Evolutionary conservation across 805 yeast genomes (phyloP).

Genomic region (Kodamaea lidongshanica): DNA sequence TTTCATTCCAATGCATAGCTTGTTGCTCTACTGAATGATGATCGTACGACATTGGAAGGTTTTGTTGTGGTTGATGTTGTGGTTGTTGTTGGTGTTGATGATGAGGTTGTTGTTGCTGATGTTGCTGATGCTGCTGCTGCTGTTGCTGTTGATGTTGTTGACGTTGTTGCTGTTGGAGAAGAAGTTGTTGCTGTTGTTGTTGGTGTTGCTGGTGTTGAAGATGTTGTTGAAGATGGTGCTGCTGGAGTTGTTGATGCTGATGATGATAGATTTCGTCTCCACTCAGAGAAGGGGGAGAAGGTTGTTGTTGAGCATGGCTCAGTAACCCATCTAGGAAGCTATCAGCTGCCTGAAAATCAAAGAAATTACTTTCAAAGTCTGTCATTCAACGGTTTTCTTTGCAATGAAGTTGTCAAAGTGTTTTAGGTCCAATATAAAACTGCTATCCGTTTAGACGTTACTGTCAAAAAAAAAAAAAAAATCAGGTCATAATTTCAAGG

Average conservation of each 20-base stretch:
- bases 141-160: slow-evolving; percentile 3
- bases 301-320: slow-evolving; percentile 15
- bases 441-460: slow-evolving; percentile 1
- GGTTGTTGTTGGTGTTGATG: too few relatives aligned
- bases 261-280: slow-evolving; percentile 13
- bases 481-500: slow-evolving; percentile 5
- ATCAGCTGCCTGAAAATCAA: slow-evolving; percentile 26
- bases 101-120: too few relatives aligned
- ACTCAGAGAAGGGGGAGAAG: slow-evolving; percentile 17
- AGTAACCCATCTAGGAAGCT: slow-evolving; percentile 23
- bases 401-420: too few relatives aligned
- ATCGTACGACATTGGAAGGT: too few relatives aligned
- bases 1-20: too few relatives aligned
- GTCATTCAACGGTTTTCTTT: slow-evolving; percentile 8
- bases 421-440: too few relatives aligned
- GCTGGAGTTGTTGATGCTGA: slow-evolving; percentile 2
- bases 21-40: too few relatives aligned
- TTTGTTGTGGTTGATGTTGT: too few relatives aligned
- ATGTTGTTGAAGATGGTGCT: too few relatives aligned
- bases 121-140: too few relatives aligned
- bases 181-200: slow-evolving; percentile 6
- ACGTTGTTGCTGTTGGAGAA: slow-evolving; percentile 4
- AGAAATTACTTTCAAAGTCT: slow-evolving; percentile 11
- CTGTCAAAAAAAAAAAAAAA: not conserved
- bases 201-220: slow-evolving; percentile 4